Conservation (phyloP, 306 rosid species). For the Cicer yamashitae region DNA sequence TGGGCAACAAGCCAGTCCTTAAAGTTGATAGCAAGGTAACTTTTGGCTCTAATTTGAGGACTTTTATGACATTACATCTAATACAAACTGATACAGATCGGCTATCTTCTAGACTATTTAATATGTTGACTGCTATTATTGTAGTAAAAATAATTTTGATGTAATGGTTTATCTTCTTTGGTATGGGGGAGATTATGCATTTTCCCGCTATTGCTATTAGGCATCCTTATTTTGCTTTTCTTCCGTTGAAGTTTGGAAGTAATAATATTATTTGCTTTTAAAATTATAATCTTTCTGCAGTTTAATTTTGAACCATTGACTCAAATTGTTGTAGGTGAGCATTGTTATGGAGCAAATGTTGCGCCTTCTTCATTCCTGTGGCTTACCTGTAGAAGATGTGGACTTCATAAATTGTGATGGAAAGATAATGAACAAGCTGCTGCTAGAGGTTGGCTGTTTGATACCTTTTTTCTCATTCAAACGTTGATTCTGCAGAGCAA, state of each 20-base stretch:
- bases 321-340: constrained; percentile 75
- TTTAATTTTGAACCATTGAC: constrained; percentile 1
- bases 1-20: constrained; percentile 96
- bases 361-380: constrained; percentile 87
- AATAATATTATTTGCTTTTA: not conserved
- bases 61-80: constrained; percentile 23
- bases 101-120: constrained; percentile 13
- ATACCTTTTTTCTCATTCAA: constrained; percentile 2
- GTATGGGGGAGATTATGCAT: constrained; percentile 15
- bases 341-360: constrained; percentile 98
- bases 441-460: constrained; percentile 70
- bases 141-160: constrained; percentile 17
- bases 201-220: constrained; percentile 2
- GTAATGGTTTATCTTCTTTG: constrained; percentile 2
- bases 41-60: constrained; percentile 35
- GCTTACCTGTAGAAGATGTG: constrained; percentile 82
- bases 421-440: constrained; percentile 87
- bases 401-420: constrained; percentile 95
- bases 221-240: constrained; percentile 17
- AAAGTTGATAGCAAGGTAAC: constrained; percentile 96
- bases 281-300: not conserved
- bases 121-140: constrained; percentile 11
- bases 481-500: not conserved
- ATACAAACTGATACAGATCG: constrained; percentile 15
- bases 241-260: not conserved